phyloP scores from a whole-genome alignment of 306 rosid species.

The Dryas drummondii region DNA sequence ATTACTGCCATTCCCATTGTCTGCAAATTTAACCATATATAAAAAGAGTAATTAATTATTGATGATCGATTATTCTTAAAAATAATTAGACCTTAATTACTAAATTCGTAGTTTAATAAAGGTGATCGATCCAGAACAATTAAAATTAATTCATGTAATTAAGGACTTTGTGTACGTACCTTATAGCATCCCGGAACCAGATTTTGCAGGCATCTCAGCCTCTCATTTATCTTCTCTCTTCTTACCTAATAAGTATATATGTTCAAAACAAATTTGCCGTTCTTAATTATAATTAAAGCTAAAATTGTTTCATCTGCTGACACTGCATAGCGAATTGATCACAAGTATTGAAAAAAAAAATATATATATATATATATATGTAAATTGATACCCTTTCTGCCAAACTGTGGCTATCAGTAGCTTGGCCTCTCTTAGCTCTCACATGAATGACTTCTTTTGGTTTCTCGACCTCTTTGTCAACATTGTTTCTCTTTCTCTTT shows the following conservation, averaged over 20 bases:
- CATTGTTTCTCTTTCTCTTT: constrained; percentile 50
- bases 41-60: not conserved
- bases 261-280: not conserved
- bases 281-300: too few relatives aligned
- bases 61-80: too few relatives aligned
- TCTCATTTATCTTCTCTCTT: constrained; percentile 63
- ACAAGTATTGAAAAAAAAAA: too few relatives aligned
- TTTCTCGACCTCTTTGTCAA: constrained; percentile 32
- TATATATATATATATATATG: too few relatives aligned
- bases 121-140: not conserved
- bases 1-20: constrained; percentile 75
- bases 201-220: constrained; percentile 53
- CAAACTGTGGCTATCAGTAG: constrained; percentile 69
- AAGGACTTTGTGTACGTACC: constrained; percentile 24
- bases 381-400: constrained; percentile 54
- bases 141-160: too few relatives aligned
- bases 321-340: too few relatives aligned
- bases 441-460: constrained; percentile 55
- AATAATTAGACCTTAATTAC: too few relatives aligned
- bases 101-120: too few relatives aligned
- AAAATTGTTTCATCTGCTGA: too few relatives aligned
- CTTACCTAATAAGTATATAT: constrained; percentile 35
- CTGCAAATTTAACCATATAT: constrained; percentile 27
- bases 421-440: constrained; percentile 72
- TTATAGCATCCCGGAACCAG: constrained; percentile 70